phyloP scores from a whole-genome alignment of 495 filamentous ascomycete genomes.

The Hypoxylon fuscum region DNA sequence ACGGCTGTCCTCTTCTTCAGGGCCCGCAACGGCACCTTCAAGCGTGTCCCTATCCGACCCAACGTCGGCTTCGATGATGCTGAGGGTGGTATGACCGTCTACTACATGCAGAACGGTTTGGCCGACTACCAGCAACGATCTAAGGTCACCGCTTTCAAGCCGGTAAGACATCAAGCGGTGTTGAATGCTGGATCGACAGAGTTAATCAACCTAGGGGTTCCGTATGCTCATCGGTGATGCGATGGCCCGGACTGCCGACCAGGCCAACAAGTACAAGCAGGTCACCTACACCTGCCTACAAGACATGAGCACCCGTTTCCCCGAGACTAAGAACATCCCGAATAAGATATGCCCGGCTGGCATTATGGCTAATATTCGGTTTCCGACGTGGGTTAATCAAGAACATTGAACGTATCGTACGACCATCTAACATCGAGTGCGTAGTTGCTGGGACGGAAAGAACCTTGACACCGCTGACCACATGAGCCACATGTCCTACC shows the following conservation, averaged over 20 bases:
- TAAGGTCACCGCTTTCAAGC: slow-evolving; percentile 53
- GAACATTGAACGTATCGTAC: neutral
- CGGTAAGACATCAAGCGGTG: slow-evolving; percentile 29
- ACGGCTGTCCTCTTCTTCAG: slow-evolving; percentile 52
- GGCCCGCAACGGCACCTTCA: slow-evolving; percentile 50
- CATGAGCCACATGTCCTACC: slow-evolving; percentile 47
- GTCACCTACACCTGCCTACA: slow-evolving; percentile 45
- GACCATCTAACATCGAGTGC: slow-evolving; percentile 13
- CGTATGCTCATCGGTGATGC: slow-evolving; percentile 46
- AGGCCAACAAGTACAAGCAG: slow-evolving; percentile 39
- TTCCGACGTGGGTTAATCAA: slow-evolving; percentile 40
- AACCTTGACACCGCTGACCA: slow-evolving; percentile 47
- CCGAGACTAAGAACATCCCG: slow-evolving; percentile 41
- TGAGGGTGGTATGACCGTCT: slow-evolving; percentile 52
- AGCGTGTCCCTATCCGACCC: slow-evolving; percentile 49
- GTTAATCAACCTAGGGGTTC: slow-evolving; percentile 41
- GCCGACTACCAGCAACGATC: slow-evolving; percentile 39
- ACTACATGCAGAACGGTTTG: slow-evolving; percentile 52
- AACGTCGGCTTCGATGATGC: slow-evolving; percentile 49
- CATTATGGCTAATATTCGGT: slow-evolving; percentile 52
- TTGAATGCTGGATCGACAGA: neutral
- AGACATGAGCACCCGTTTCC: slow-evolving; percentile 34
- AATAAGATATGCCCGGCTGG: slow-evolving; percentile 43
- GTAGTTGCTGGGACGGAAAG: slow-evolving; percentile 49
- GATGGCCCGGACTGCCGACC: slow-evolving; percentile 33